Evolutionary conservation across 2,329 filamentous ascomycete species (phyloP), one percentile per base, ranked within the genome.

Genomic region (Plectosphaerella sp.): DNA sequence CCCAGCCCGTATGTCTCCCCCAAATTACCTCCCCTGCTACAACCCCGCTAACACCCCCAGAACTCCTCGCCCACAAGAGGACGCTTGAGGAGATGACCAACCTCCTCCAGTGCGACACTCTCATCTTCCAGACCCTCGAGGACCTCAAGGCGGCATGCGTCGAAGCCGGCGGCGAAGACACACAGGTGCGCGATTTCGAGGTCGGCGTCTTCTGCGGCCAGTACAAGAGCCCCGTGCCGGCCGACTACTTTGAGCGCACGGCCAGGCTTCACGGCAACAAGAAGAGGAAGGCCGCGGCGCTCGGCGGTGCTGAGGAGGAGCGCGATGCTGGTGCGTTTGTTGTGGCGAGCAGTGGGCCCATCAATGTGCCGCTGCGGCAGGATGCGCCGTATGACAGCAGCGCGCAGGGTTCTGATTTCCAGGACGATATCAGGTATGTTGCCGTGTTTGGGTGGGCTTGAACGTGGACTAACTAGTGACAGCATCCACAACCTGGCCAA

Each of bases 131-230:
- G 55, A 64, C 64, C 14, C 79, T 97, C 2, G 79, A 84, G 1
- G 92, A 94, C 62, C 76, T 97, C 14, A 86, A 88, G 64, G 82
- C 79, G 24, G 84, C 91, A 1, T 97, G 92, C 64, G 79, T 84
- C 1, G 85, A 91, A 58, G 80, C 89, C 5, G 85, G 83, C 55
- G 79, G 84, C 48, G 72, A 79, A 50, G 70, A 79, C 55, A 72
- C 28, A 7, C 4, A 33, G 28, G 65, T 82, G 61, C 76, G 75
- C 7, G 75, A 86, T 51, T 97, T 97, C 59, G 93, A 97, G 66
- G 86, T 95, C 3, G 92, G 93, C 52, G 92, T 97, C 9, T 97
- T 97, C 73, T 91, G 86, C 64, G 93, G 93, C 48, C 83, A 85
- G 57, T 97, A 97, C 69, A 78, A 89, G 56, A 97, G 92, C 28